Percentiles rank a stretch among this genome's conserved stretches.
phyloP scores from a whole-genome alignment of 768 basidiomycete genomes.

The Gautieria morchelliformis region DNA sequence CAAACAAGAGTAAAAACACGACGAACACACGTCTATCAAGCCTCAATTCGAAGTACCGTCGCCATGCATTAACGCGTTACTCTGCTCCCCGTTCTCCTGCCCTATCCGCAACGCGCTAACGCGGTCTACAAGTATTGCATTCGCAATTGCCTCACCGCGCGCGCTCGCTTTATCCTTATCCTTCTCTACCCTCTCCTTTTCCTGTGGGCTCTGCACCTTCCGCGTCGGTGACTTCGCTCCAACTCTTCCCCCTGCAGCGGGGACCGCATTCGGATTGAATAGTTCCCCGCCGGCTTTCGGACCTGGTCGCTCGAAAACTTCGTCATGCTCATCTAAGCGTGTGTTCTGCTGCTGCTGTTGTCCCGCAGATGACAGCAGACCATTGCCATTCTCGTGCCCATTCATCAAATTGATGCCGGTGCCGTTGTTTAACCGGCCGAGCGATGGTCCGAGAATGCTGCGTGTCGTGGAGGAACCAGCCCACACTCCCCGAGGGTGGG shows the following conservation, averaged over 20 bases:
- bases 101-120: conserved; percentile 20
- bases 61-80: not conserved
- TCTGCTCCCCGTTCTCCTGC: not conserved
- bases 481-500: conserved; percentile 64
- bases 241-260: conserved; percentile 11
- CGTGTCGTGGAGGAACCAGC: conserved; percentile 44
- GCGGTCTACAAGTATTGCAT: conserved; percentile 28
- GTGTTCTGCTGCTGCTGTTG: not conserved
- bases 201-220: conserved; percentile 14
- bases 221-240: conserved; percentile 28
- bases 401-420: not conserved
- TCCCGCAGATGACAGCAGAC: not conserved
- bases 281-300: conserved; percentile 35
- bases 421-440: not conserved
- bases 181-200: conserved; percentile 13
- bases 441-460: conserved; percentile 36
- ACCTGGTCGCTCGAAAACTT: conserved; percentile 36
- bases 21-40: not conserved
- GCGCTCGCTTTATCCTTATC: conserved; percentile 22
- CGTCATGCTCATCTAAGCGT: conserved; percentile 38
- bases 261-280: conserved; percentile 23
- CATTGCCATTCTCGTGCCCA: conserved; percentile 11
- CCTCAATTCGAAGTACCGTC: not conserved
- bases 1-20: not conserved
- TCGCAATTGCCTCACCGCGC: conserved; percentile 25